Evolutionary conservation across 192 early-diverging fungal species (phyloP), one percentile per base, ranked within the genome.

Genomic region (Coemansia sp.): DNA sequence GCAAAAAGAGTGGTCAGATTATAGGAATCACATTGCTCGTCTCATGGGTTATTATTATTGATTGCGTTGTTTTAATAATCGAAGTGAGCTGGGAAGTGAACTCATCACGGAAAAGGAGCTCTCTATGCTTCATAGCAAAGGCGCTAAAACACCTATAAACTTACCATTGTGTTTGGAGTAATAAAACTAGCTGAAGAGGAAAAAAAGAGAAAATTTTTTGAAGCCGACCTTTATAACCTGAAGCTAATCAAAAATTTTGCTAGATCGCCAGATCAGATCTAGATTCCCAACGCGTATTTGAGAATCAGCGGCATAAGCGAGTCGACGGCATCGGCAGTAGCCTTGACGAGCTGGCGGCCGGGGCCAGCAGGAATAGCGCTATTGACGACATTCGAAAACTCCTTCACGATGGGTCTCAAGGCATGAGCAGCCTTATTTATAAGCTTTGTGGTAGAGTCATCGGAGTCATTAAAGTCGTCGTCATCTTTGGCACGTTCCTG

Each of bases 21-120:
- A 34, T 28, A 64, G 44, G 48, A 45, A 57, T 71, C 69, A 71
- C 69, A 64, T 52, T 34, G 40, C 28, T 56, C 16, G 50, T 71
- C 62, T 64, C 69, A 71, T 71, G 45, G 41, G 48, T 45, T 68
- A 45, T 56, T 68, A 45, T 56, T 49, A 26, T 31, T 68, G 45
- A 53, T 63, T 62, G 51, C 57, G 46, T 53, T 45, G 43, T 45
- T 45, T 45, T 45, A 11, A 20, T 45, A 56, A 56, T 71, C 69
- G 57, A 64, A 71, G 62, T 71, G 69, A 71, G 69, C 69, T 71
- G 69, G 69, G 69, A 58, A 42, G 69, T 71, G 69, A 71, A 71
- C 56, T 71, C 69, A 71, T 71, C 69, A 71, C 42, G 28, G 53
- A 47, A 42, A 42, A 26, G n/a, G n/a, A n/a, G n/a, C 23, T 26